Conservation (phyloP, 2,329 filamentous ascomycete species). For the Sporothrix mexicana region DNA sequence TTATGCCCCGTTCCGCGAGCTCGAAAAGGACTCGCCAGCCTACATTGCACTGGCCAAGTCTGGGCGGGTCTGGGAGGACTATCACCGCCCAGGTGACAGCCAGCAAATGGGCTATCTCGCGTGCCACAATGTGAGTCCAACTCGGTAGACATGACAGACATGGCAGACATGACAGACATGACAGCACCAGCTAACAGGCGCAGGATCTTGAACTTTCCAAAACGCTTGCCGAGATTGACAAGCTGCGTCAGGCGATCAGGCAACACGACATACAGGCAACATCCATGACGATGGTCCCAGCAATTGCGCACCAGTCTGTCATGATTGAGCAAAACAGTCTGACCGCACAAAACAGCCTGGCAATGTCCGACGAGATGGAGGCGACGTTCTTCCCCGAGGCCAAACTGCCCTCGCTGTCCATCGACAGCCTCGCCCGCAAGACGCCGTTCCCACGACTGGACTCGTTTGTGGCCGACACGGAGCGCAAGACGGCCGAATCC, state of each 20-base stretch:
- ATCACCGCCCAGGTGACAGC: not conserved
- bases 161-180: not conserved
- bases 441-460: not conserved
- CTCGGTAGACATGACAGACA: no score
- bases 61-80: not conserved
- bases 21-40: not conserved
- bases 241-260: not conserved
- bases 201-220: not conserved
- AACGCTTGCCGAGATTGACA: not conserved
- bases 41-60: not conserved
- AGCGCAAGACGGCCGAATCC: not conserved
- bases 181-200: no score
- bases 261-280: not conserved
- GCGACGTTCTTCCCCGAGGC: not conserved
- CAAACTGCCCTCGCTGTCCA: not conserved
- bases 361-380: not conserved
- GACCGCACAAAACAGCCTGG: not conserved
- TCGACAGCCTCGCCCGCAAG: not conserved
- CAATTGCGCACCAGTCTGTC: not conserved
- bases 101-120: not conserved
- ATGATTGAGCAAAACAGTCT: constrained; percentile 7
- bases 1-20: not conserved
- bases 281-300: not conserved
- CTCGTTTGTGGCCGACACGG: not conserved
- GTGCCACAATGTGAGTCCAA: not conserved